Percentiles rank a stretch among this genome's conserved stretches.
Evolutionary conservation across 2,329 filamentous ascomycete genomes (phyloP).

Genomic region (Exophiala phaeomuriformis): DNA sequence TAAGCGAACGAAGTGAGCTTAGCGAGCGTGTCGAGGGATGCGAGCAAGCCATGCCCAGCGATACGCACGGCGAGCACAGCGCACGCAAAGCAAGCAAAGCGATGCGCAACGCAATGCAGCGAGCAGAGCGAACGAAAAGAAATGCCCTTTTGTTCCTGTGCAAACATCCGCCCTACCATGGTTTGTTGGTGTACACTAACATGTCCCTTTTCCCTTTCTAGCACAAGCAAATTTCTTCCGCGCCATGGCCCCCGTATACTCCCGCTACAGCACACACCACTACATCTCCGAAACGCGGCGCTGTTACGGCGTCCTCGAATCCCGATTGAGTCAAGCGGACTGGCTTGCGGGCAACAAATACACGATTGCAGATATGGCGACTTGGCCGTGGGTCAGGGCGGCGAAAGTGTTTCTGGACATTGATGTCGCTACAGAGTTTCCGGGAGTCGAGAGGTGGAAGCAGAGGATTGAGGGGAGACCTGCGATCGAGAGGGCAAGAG

Average conservation of each 20-base stretch:
- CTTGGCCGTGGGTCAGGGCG: constrained; percentile 38
- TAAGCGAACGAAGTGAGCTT: neutral
- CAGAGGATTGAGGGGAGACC: constrained; percentile 29
- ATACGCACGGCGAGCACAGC: too few relatives aligned
- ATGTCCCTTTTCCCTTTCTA: too few relatives aligned
- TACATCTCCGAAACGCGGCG: constrained; percentile 45
- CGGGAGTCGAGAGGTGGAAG: constrained; percentile 31
- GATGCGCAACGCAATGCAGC: too few relatives aligned
- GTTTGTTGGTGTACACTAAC: too few relatives aligned
- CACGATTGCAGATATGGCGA: constrained; percentile 44
- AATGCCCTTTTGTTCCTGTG: neutral
- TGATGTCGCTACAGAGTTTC: constrained; percentile 30
- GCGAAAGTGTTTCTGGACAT: constrained; percentile 27
- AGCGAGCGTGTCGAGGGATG: neutral
- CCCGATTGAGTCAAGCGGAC: too few relatives aligned
- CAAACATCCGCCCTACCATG: neutral
- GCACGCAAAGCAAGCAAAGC: too few relatives aligned
- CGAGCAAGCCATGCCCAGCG: too few relatives aligned
- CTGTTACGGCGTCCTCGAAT: constrained; percentile 42
- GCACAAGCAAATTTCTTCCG: constrained; percentile 43
- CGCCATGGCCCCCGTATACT: constrained; percentile 38
- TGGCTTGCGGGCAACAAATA: constrained; percentile 43
- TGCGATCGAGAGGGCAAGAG: constrained; percentile 27
- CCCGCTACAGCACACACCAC: constrained; percentile 41
- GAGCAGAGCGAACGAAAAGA: too few relatives aligned